phyloP scores from a whole-genome alignment of 805 yeast species.

The Isabelozyma heimii region DNA sequence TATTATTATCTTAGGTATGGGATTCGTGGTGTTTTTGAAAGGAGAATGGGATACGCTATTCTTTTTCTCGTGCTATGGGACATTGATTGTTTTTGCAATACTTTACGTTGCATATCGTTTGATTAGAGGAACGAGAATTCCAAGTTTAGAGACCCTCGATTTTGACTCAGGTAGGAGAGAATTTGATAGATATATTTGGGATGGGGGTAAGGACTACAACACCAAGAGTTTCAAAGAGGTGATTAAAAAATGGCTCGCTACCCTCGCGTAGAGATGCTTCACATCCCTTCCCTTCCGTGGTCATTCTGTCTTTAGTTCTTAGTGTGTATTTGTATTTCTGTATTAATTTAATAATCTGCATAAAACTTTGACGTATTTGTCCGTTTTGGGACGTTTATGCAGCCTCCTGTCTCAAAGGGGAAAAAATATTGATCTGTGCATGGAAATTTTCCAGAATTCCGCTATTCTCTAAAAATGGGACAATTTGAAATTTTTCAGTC shows the following conservation, averaged over 20 bases:
- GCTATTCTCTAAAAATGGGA: not conserved
- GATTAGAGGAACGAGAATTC: constrained; percentile 60
- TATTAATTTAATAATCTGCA: not conserved
- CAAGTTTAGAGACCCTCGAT: constrained; percentile 70
- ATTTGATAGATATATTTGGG: constrained; percentile 79
- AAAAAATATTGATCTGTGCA: not conserved
- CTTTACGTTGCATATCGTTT: constrained; percentile 56
- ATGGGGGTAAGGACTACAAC: constrained; percentile 56
- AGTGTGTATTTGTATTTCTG: not conserved
- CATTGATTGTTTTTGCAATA: constrained; percentile 49
- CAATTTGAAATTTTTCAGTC: not conserved
- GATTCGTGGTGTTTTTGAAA: constrained; percentile 57
- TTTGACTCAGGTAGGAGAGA: constrained; percentile 84
- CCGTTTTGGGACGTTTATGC: not conserved
- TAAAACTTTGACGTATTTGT: not conserved
- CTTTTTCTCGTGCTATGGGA: constrained; percentile 66
- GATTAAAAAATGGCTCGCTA: constrained; percentile 27
- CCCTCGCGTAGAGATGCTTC: constrained; percentile 23
- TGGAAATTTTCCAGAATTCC: not conserved
- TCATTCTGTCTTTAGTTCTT: not conserved
- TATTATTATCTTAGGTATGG: constrained; percentile 53
- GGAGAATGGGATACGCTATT: constrained; percentile 59
- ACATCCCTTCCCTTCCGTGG: too few species aligned
- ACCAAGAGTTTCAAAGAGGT: constrained; percentile 30
- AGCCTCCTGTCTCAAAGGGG: not conserved